Conservation (phyloP, 2,329 filamentous ascomycete species). For the Aspergillus caelatus region DNA sequence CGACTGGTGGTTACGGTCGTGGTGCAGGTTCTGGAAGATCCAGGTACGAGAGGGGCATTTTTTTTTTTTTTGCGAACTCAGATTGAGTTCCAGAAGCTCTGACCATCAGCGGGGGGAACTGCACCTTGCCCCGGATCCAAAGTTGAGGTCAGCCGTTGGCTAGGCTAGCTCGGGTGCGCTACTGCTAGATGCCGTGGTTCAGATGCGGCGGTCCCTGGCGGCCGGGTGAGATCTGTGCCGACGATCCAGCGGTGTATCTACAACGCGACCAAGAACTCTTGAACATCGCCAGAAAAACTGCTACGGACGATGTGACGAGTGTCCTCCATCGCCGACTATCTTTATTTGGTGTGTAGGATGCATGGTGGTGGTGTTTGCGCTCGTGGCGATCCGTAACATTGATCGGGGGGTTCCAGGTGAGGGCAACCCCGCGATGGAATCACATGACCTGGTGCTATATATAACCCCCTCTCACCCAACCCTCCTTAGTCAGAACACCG, state of each 20-base stretch:
- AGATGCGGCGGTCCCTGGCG: conserved; percentile 7
- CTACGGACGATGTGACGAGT: not conserved
- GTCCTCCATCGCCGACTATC: not conserved
- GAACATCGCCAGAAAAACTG: not conserved
- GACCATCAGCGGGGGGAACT: conserved; percentile 14
- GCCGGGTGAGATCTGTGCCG: conserved; percentile 9
- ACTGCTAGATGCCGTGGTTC: conserved; percentile 9
- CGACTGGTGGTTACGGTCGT: too few relatives aligned
- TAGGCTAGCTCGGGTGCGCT: conserved; percentile 11
- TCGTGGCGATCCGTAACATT: not conserved
- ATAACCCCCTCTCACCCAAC: not conserved
- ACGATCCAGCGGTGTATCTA: not conserved
- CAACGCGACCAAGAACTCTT: not conserved
- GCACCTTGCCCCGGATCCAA: conserved; percentile 13
- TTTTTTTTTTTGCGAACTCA: not conserved
- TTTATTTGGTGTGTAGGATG: not conserved
- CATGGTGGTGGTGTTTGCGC: not conserved
- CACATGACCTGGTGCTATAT: not conserved
- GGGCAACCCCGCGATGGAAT: not conserved
- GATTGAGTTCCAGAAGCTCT: conserved; percentile 19
- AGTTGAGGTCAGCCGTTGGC: conserved; percentile 10
- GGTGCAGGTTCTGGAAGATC: not conserved
- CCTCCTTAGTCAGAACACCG: not conserved
- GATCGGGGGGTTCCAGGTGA: not conserved
- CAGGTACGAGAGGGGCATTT: not conserved